A percentile compares a stretch with the other conserved stretches of the same genome.
These are phyloP conservation scores for Starmerella sirachaensis DNA, from an alignment of 805 yeast genomes.

Conservation along the genomic window DNA sequence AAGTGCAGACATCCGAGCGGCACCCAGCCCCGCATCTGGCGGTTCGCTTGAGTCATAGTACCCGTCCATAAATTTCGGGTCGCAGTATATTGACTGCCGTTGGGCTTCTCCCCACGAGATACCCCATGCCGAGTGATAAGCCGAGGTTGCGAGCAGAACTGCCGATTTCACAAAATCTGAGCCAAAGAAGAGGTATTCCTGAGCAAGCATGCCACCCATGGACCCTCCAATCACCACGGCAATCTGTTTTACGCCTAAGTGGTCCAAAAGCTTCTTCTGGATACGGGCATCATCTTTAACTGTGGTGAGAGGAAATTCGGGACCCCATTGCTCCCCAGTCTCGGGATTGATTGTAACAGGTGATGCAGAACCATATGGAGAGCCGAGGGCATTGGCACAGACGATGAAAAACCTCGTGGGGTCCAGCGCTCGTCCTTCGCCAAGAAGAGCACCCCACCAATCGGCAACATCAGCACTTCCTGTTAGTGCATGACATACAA, in stretches of 20 bases:
- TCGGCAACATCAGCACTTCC: conserved; percentile 93
- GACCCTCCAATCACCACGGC: conserved; percentile 93
- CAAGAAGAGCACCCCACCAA: conserved; percentile 98
- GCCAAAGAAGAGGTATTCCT: conserved; percentile 75
- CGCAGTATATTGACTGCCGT: conserved; percentile 89
- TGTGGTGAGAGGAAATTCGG: conserved; percentile 87
- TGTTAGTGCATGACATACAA: conserved; percentile 92
- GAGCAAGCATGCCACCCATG: conserved; percentile 96
- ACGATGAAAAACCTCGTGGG: conserved; percentile 76
- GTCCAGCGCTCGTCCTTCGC: conserved; percentile 78
- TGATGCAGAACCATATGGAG: conserved; percentile 92
- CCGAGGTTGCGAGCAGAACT: conserved; percentile 85
- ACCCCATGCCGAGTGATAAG: conserved; percentile 96
- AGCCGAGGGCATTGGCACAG: conserved; percentile 86
- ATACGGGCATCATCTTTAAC: conserved; percentile 84
- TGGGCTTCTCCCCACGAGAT: conserved; percentile 99
- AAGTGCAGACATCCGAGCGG: conserved; percentile 95
- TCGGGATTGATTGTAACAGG: conserved; percentile 75
- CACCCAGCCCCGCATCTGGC: conserved; percentile 77
- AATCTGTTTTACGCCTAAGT: conserved; percentile 61
- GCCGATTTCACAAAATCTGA: conserved; percentile 53
- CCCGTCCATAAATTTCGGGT: conserved; percentile 87
- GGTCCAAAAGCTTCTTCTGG: conserved; percentile 54
- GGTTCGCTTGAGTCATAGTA: conserved; percentile 68
- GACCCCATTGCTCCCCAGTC: conserved; percentile 76